Percentiles rank a stretch among this genome's conserved stretches.
phyloP scores from a whole-genome alignment of 805 yeast species.

The Pichia pseudocactophila region DNA sequence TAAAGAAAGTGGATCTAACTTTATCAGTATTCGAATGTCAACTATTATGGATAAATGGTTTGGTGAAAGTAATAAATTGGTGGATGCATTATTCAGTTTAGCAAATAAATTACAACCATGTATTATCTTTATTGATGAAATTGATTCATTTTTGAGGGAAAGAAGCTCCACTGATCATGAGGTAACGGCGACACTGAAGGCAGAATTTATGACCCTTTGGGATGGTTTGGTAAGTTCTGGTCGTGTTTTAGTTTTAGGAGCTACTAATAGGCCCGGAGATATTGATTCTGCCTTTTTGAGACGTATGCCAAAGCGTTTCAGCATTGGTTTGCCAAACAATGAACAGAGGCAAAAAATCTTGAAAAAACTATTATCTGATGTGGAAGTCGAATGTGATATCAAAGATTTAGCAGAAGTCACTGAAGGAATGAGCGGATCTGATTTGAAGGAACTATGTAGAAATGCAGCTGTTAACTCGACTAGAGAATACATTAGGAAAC shows the following conservation, averaged over 20 bases:
- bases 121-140: slow-evolving; percentile 91
- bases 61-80: slow-evolving; percentile 91
- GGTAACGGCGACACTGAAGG: slow-evolving; percentile 88
- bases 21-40: slow-evolving; percentile 86
- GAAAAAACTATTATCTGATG: slow-evolving; percentile 55
- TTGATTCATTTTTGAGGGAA: slow-evolving; percentile 87
- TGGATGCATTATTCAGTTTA: slow-evolving; percentile 83
- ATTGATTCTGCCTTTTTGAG: slow-evolving; percentile 89
- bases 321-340: slow-evolving; percentile 62
- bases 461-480: slow-evolving; percentile 89
- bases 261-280: slow-evolving; percentile 87
- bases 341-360: slow-evolving; percentile 66
- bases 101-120: slow-evolving; percentile 90
- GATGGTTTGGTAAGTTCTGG: slow-evolving; percentile 80
- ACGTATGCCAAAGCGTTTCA: slow-evolving; percentile 85
- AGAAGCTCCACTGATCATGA: slow-evolving; percentile 83
- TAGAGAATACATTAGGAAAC: slow-evolving; percentile 65
- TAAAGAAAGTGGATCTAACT: slow-evolving; percentile 82
- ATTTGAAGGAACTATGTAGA: slow-evolving; percentile 81
- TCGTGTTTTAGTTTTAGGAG: slow-evolving; percentile 81
- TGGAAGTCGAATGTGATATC: slow-evolving; percentile 60
- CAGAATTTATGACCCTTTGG: slow-evolving; percentile 97
- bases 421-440: slow-evolving; percentile 81
- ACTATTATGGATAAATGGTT: slow-evolving; percentile 96
- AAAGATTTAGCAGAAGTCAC: slow-evolving; percentile 53